A percentile compares a stretch with the other conserved stretches of the same genome.
Conservation (phyloP, 768 basidiomycete species). For the Pisolithus marmoratus region DNA sequence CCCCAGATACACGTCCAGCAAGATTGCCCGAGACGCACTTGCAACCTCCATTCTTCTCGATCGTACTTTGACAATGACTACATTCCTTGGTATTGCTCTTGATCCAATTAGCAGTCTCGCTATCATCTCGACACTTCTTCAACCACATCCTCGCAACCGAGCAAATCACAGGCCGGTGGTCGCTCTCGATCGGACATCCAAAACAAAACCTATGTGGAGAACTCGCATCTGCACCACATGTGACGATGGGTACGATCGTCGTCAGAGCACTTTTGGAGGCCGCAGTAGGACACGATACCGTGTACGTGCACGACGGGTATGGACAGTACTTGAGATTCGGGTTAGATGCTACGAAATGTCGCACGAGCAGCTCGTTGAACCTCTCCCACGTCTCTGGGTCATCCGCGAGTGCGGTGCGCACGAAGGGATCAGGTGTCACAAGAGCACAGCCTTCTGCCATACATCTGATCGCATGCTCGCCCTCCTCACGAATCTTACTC, state of each 20-base stretch:
- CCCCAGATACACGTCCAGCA: conserved; percentile 65
- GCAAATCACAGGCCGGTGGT: conserved; percentile 92
- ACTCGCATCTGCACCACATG: conserved; percentile 63
- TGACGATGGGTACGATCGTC: conserved; percentile 82
- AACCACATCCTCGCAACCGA: conserved; percentile 87
- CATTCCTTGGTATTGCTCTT: conserved; percentile 99
- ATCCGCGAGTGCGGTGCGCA: conserved; percentile 51
- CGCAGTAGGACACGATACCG: conserved; percentile 85
- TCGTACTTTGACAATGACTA: conserved; percentile 91
- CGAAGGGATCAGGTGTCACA: conserved; percentile 58
- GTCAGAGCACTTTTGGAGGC: conserved; percentile 68
- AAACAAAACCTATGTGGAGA: conserved; percentile 84
- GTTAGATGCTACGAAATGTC: conserved; percentile 86
- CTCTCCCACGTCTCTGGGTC: conserved; percentile 54
- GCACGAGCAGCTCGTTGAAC: conserved; percentile 82
- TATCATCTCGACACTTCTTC: conserved; percentile 96
- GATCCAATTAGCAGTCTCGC: conserved; percentile 99
- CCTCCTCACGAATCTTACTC: conserved; percentile 80
- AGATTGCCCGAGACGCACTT: conserved; percentile 74
- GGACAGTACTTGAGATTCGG: conserved; percentile 89
- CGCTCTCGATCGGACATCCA: conserved; percentile 82
- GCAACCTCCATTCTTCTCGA: conserved; percentile 99
- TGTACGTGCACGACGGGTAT: conserved; percentile 88
- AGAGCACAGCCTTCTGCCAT: conserved; percentile 76
- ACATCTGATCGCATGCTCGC: conserved; percentile 66